Percentiles rank a stretch among this genome's conserved stretches.
Conservation (phyloP, 1,139 yeast species). For the Arxiozyma slooffiae region DNA sequence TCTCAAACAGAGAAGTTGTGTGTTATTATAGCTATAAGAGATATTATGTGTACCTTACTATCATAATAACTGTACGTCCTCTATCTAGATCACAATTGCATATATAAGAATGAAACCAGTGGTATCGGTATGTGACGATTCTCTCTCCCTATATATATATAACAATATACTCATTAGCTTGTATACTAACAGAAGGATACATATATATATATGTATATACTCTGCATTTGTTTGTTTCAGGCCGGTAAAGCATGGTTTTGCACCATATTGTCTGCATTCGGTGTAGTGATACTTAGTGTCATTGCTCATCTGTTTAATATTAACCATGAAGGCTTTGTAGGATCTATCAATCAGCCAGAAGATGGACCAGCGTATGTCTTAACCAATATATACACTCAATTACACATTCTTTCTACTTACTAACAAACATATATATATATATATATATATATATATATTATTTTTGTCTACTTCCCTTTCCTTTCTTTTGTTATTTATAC, state of each 20-base stretch:
- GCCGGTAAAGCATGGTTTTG: conserved; percentile 91
- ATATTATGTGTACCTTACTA: too few relatives aligned
- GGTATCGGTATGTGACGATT: conserved; percentile 35
- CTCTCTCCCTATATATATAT: not conserved
- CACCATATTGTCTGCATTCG: conserved; percentile 84
- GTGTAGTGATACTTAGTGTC: conserved; percentile 73
- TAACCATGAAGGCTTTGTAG: conserved; percentile 87
- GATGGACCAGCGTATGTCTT: conserved; percentile 69
- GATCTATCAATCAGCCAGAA: conserved; percentile 80
- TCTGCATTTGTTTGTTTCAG: conserved; percentile 27
- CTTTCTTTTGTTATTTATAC: conserved; percentile 3
- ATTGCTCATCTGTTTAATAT: conserved; percentile 71
- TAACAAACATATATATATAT: too few relatives aligned
- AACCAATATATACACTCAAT: too few relatives aligned
- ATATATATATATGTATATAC: too few relatives aligned
- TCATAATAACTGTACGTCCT: too few relatives aligned
- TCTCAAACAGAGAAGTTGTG: too few relatives aligned
- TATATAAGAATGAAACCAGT: conserved; percentile 33
- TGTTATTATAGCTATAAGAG: too few relatives aligned
- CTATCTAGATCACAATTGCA: too few relatives aligned
- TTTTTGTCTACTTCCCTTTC: not conserved
- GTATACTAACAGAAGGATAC: conserved; percentile 3
- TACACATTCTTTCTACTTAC: too few relatives aligned
- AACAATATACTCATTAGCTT: not conserved
- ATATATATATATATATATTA: too few relatives aligned